Base-by-base conservation (phyloP, 2,329 filamentous ascomycete species). In the Paecilomyces formosus region DNA sequence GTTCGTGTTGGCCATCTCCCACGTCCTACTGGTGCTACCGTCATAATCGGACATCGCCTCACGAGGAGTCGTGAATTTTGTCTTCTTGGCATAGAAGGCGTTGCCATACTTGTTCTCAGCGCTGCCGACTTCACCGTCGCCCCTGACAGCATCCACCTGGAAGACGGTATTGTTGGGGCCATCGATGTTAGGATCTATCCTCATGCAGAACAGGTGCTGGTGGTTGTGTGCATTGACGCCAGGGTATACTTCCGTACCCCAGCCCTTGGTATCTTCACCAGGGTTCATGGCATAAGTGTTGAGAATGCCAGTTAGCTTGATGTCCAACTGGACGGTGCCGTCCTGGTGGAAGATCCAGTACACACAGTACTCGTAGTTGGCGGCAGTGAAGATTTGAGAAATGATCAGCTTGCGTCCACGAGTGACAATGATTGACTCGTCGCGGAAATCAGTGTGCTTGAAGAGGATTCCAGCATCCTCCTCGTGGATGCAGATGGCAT, bases 141-240 rank as follows among this genome's bases (percentile, higher is more conserved):
- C 87, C 0, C 82, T 79, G 0, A 85, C 81, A 0, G 90, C 88
- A 65, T 97, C 92, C 12, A 88, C 86, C 75, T 92, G 85, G 79
- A 91, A 93, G 60, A 96, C 81, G 0, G 91, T 92, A 73, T 97
- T 97, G 62, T 87, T 82, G 0, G 87, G 84, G 0, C 92, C 92
- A 70, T 96, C 92, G 57, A 97, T 84, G 69, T 93, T 94, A 31
- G 92, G 85, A 71, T 97, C 89, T 51, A 96, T 79, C 50, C 92
- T 89, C 51, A 97, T 79, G 70, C 91, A 96, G 83, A 97, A 97
- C 31, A 97, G 82, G 73, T 97, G 92, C 75, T 97, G 92, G 74
- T 97, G 92, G 78, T 96, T 96, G 77, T 96, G 92, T 0, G 92
- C 92, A 68, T 96, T 96, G 69, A 96, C 91, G 49, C 90, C 87